phyloP scores from a whole-genome alignment of 208 protist genomes.

The Histomonas meleagridis region DNA sequence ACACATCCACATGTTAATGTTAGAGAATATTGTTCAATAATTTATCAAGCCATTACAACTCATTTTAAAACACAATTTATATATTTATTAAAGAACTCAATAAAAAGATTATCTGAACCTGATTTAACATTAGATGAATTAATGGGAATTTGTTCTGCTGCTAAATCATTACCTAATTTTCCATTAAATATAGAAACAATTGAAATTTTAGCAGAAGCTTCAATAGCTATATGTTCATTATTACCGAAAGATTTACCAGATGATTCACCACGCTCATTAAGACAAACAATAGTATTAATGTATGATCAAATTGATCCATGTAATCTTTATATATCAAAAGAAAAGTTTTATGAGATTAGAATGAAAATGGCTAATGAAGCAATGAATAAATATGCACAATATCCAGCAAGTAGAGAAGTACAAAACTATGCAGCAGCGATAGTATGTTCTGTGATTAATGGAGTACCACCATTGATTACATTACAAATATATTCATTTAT shows the following conservation, averaged over 20 bases:
- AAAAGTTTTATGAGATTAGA: not conserved
- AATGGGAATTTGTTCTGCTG: not conserved
- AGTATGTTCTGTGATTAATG: not conserved
- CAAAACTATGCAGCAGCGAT: slow-evolving; percentile 12
- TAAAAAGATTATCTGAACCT: not conserved
- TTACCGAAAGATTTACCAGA: not conserved
- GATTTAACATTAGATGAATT: not conserved
- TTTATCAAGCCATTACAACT: not conserved
- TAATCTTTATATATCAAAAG: not conserved
- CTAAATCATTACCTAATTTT: not conserved
- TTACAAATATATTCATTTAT: not conserved
- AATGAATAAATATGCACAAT: not conserved
- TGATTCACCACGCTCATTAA: not conserved
- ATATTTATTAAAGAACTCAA: not conserved
- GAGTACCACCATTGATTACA: not conserved
- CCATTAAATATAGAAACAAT: not conserved
- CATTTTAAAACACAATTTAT: not conserved
- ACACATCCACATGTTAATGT: not conserved
- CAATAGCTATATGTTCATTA: not conserved
- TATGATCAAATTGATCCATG: not conserved
- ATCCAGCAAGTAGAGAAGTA: not conserved
- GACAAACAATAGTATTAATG: not conserved
- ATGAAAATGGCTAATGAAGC: not conserved
- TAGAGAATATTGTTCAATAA: not conserved
- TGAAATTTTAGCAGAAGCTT: not conserved